These are phyloP conservation scores for Parmelia sp. DNA, from an alignment of 495 filamentous ascomycete genomes.

Conservation along the genomic window DNA sequence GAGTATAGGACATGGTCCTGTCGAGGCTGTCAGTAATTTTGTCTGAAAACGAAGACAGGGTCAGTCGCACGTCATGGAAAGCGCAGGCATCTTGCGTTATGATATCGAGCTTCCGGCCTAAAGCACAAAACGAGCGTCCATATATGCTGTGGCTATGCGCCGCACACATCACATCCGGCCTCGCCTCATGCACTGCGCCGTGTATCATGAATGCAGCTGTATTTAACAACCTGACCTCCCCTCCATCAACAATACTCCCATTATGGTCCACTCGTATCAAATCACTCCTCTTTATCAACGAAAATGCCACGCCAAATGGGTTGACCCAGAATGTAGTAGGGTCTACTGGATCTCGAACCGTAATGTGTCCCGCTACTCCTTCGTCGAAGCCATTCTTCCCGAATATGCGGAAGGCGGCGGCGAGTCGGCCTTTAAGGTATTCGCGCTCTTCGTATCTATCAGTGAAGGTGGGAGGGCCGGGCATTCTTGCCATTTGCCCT, in stretches of 20 bases:
- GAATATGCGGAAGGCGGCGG: slow-evolving; percentile 63
- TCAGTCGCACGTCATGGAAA: slow-evolving; percentile 49
- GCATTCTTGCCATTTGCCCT: slow-evolving; percentile 42
- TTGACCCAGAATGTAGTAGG: slow-evolving; percentile 73
- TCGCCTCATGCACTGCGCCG: slow-evolving; percentile 57
- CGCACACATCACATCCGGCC: slow-evolving; percentile 66
- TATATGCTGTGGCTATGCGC: slow-evolving; percentile 68
- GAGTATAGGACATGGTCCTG: slow-evolving; percentile 59
- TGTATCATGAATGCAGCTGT: slow-evolving; percentile 65
- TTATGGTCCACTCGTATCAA: slow-evolving; percentile 62
- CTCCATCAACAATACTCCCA: slow-evolving; percentile 64
- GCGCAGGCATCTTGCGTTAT: slow-evolving; percentile 66
- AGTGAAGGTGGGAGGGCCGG: slow-evolving; percentile 49
- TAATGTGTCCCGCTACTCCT: slow-evolving; percentile 57
- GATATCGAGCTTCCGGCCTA: slow-evolving; percentile 63
- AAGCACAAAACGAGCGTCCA: slow-evolving; percentile 60
- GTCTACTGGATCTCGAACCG: slow-evolving; percentile 61
- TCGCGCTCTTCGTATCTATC: slow-evolving; percentile 57
- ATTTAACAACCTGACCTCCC: slow-evolving; percentile 56
- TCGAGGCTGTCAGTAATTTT: slow-evolving; percentile 6
- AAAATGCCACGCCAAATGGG: slow-evolving; percentile 68
- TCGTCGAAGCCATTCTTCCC: slow-evolving; percentile 63
- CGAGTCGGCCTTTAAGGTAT: slow-evolving; percentile 60
- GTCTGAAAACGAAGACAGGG: background rate
- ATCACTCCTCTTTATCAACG: slow-evolving; percentile 61